phyloP scores from a whole-genome alignment of 179 eudicot genomes.

The Spergularia azorica region DNA sequence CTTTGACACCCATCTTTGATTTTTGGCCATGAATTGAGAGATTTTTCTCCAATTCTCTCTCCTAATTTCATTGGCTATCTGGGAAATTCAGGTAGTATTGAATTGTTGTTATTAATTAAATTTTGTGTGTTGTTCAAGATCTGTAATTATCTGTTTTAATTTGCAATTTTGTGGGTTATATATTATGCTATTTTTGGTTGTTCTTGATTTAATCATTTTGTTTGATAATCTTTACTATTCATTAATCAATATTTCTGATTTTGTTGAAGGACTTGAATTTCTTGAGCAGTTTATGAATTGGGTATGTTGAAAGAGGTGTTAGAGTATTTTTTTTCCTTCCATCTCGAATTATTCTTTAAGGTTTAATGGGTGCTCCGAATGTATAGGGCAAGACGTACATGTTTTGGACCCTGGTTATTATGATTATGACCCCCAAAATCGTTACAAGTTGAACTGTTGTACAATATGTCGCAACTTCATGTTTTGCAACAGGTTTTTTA shows the following conservation, averaged over 20 bases:
- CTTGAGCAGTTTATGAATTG: neutral
- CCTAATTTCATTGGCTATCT: conserved; percentile 12
- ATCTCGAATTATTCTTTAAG: neutral
- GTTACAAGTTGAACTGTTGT: no score
- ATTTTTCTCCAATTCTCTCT: neutral
- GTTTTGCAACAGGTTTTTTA: no score
- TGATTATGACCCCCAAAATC: no score
- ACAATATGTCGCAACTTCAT: no score
- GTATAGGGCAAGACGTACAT: no score
- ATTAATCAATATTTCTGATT: conserved; percentile 5
- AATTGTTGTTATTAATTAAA: neutral
- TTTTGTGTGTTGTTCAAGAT: neutral
- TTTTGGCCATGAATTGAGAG: conserved; percentile 17
- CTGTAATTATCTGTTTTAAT: neutral
- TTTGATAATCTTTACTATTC: neutral
- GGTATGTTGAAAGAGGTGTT: no score
- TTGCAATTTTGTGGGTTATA: neutral
- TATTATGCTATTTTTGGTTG: neutral
- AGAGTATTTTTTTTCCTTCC: no score
- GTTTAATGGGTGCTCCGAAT: no score
- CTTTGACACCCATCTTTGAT: neutral
- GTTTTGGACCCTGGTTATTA: no score
- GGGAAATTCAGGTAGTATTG: conserved; percentile 25
- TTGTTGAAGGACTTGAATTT: neutral
- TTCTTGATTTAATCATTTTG: neutral